A percentile compares a stretch with the other conserved stretches of the same genome.
Conservation (phyloP, 192 early-diverging fungal species). For the Coemansia sp. region DNA sequence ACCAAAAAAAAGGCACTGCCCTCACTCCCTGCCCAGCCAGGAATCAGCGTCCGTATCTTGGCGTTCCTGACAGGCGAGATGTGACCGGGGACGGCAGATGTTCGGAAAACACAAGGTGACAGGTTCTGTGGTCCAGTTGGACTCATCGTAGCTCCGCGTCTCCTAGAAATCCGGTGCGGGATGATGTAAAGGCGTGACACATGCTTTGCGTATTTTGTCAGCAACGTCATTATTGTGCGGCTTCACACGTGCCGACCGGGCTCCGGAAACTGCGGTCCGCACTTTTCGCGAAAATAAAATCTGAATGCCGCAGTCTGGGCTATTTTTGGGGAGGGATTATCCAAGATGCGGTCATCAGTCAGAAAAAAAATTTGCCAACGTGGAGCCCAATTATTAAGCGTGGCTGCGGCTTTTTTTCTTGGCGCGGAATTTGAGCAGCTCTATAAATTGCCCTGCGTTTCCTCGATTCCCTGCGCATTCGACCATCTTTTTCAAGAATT, state of each 20-base stretch:
- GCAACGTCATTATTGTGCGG: background rate
- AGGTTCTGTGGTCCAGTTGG: background rate
- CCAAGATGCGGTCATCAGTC: constrained; percentile 1
- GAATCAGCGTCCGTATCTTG: background rate
- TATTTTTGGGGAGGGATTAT: constrained; percentile 8
- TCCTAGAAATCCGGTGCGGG: background rate
- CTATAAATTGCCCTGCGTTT: constrained; percentile 3
- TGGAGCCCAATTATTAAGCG: background rate
- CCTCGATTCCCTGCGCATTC: background rate
- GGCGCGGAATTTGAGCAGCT: background rate
- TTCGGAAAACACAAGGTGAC: background rate
- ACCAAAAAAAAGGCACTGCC: background rate
- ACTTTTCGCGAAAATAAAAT: background rate
- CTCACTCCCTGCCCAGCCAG: background rate
- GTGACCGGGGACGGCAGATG: background rate
- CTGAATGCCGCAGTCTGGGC: constrained; percentile 1
- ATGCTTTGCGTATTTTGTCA: background rate
- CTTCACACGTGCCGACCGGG: background rate
- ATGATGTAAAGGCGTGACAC: background rate
- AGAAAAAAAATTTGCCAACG: background rate
- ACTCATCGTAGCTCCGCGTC: background rate
- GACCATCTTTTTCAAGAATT: background rate
- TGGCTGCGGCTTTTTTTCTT: constrained; percentile 7
- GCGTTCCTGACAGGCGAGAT: too few relatives aligned
- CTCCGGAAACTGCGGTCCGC: constrained; percentile 1